These are phyloP conservation scores for Zostera marina DNA, from an alignment of 116 monocot genomes.

Conservation along the genomic window DNA sequence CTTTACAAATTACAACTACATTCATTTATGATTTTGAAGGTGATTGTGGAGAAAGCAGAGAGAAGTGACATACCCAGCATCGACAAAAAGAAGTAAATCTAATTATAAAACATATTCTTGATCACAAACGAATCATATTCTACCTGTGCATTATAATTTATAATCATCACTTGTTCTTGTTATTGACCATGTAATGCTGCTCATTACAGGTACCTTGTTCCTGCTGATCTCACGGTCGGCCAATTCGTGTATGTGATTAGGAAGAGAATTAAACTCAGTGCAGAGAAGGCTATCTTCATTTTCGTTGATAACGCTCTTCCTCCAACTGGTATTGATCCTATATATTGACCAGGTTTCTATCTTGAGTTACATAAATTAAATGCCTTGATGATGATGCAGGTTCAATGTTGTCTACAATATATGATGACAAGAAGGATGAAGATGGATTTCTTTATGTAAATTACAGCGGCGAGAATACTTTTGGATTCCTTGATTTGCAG, in stretches of 20 bases:
- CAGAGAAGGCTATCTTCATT: constrained; percentile 47
- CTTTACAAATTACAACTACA: no score
- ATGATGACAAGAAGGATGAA: constrained; percentile 67
- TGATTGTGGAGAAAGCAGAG: constrained; percentile 22
- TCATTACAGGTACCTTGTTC: constrained; percentile 29
- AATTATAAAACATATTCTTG: not conserved
- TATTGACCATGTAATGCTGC: not conserved
- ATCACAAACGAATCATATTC: not conserved
- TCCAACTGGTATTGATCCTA: constrained; percentile 21
- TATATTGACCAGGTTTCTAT: not conserved
- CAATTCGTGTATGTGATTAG: constrained; percentile 49
- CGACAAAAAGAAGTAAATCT: constrained; percentile 31
- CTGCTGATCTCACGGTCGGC: constrained; percentile 38
- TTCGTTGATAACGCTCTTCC: constrained; percentile 46
- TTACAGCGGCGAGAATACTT: constrained; percentile 55
- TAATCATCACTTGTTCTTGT: not conserved
- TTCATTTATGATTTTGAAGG: constrained; percentile 4
- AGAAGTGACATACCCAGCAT: constrained; percentile 27
- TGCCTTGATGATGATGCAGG: constrained; percentile 1
- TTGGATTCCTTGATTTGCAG: constrained; percentile 6
- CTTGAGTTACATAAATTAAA: not conserved
- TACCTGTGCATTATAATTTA: not conserved
- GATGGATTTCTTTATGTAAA: constrained; percentile 72
- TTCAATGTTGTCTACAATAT: constrained; percentile 54
- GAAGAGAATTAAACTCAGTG: constrained; percentile 40